Evolutionary conservation across 1,284 basidiomycete species (phyloP), one percentile per base, ranked within the genome.

Genomic region (Moesziomyces sp.): DNA sequence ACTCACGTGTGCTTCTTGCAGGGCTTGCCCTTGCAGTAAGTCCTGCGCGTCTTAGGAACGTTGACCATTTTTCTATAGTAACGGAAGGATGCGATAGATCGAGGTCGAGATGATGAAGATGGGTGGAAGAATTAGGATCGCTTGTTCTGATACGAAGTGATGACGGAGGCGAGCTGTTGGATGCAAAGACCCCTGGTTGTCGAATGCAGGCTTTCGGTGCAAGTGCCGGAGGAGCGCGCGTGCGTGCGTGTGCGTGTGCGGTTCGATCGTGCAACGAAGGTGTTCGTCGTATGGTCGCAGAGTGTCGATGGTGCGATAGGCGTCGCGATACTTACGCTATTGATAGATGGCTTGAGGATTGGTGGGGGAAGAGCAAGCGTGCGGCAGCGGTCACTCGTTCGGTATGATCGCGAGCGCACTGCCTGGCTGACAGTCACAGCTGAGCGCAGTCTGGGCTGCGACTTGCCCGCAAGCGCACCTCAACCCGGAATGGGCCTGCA

Each of bases 1-100:
- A 88, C 91, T 77, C 87, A 95, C 91, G 94, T 97, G 90, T 98
- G 95, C 88, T 97, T 97, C 88, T 89, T 92, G 93, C 96, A 99
- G 83, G 90, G 87, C 89, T 97, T 98, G 86, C 93, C 93, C 89
- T 97, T 97, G 93, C 96, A 98, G 89, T 91, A 95, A 91, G 85
- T 85, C 70, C 85, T 84, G 62, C 86, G 84, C 58, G 86, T 86
- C 81, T 85, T 85, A 59, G 84, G 84, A 75, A 86, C 83, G 83
- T 84, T 84, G 79, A 84, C 83, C 83, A 81, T 81, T 65, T 74
- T 78, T 65, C 62, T 67, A 52, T 52, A 42, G 34, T 8, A 26
- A 34, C 11, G 5, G 14, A 34, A 52, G 38, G 44, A n/a, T 9
- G 43, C 2, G 49, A 30, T 23, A 35, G 46, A 51, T 10, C 40